Evolutionary conservation across 352 stramenopile species (phyloP).

Genomic region (Phytophthora europaea): DNA sequence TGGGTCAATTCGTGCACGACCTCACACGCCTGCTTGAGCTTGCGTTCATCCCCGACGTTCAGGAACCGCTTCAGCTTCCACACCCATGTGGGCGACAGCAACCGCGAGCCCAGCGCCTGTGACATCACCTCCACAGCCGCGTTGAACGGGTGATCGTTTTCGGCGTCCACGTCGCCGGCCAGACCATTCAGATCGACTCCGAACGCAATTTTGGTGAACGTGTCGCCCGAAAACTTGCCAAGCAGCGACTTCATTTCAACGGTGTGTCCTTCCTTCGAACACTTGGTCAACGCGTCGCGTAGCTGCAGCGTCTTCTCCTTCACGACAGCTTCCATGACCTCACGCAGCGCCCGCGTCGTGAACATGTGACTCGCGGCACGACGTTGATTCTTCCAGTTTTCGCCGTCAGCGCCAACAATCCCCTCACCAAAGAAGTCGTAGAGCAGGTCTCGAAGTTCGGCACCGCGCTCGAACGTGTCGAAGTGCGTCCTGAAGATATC

Average conservation of each 20-base stretch:
- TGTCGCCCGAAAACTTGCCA: slow-evolving; percentile 58
- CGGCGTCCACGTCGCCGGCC: slow-evolving; percentile 12
- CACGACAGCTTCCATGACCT: slow-evolving; percentile 18
- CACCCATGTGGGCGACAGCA: slow-evolving; percentile 33
- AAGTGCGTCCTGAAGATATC: slow-evolving; percentile 68
- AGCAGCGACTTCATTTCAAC: slow-evolving; percentile 46
- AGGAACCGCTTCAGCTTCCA: slow-evolving; percentile 42
- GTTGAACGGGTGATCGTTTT: slow-evolving; percentile 27
- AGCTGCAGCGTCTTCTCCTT: slow-evolving; percentile 12
- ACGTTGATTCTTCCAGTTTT: slow-evolving; percentile 51
- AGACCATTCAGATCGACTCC: slow-evolving; percentile 50
- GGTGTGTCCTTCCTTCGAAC: not conserved
- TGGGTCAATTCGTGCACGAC: slow-evolving; percentile 33
- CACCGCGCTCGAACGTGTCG: slow-evolving; percentile 72
- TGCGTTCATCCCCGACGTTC: slow-evolving; percentile 34
- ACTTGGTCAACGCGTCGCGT: slow-evolving; percentile 2
- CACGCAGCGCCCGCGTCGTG: slow-evolving; percentile 33
- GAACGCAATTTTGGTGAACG: slow-evolving; percentile 77
- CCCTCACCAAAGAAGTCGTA: slow-evolving; percentile 63
- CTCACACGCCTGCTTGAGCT: slow-evolving; percentile 25
- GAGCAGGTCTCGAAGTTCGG: slow-evolving; percentile 40
- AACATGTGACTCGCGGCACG: slow-evolving; percentile 83
- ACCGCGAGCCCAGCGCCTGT: slow-evolving; percentile 30
- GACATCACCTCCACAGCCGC: slow-evolving; percentile 20
- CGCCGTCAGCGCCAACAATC: slow-evolving; percentile 57